phyloP scores from a whole-genome alignment of 2,329 filamentous ascomycete genomes.

The Alternaria infectoria region DNA sequence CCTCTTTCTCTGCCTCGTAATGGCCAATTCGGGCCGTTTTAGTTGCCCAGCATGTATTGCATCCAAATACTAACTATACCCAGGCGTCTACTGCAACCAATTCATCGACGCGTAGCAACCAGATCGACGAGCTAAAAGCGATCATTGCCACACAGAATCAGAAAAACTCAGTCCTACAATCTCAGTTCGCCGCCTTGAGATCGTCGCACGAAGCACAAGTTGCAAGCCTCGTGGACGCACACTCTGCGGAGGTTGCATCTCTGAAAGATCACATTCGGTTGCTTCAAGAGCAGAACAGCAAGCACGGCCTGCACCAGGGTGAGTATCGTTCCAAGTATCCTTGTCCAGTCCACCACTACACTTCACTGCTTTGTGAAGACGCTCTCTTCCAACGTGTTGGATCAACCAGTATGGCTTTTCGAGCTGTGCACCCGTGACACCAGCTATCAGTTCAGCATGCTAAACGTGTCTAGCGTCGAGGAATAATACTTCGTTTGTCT shows the following conservation, averaged over 20 bases:
- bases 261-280: slow-evolving; percentile 47
- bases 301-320: slow-evolving; percentile 36
- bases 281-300: slow-evolving; percentile 45
- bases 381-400: not conserved
- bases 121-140: slow-evolving; percentile 36
- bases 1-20: not conserved
- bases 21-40: not conserved
- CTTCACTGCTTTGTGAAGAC: not conserved
- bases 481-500: slow-evolving; percentile 33
- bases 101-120: slow-evolving; percentile 22
- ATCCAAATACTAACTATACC: slow-evolving; percentile 13
- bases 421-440: slow-evolving; percentile 12
- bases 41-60: not conserved
- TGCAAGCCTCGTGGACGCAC: slow-evolving; percentile 45
- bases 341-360: not conserved
- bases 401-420: not conserved
- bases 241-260: slow-evolving; percentile 49
- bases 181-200: slow-evolving; percentile 46
- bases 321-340: slow-evolving; percentile 10
- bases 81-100: slow-evolving; percentile 27
- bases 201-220: slow-evolving; percentile 50
- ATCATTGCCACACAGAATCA: slow-evolving; percentile 41
- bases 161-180: slow-evolving; percentile 41
- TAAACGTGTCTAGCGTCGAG: slow-evolving; percentile 33
- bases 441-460: slow-evolving; percentile 16